A percentile compares a stretch with the other conserved stretches of the same genome.
These are phyloP conservation scores for Metarhizium brunneum DNA, from an alignment of 2,329 filamentous ascomycete species.

Conservation along the genomic window DNA sequence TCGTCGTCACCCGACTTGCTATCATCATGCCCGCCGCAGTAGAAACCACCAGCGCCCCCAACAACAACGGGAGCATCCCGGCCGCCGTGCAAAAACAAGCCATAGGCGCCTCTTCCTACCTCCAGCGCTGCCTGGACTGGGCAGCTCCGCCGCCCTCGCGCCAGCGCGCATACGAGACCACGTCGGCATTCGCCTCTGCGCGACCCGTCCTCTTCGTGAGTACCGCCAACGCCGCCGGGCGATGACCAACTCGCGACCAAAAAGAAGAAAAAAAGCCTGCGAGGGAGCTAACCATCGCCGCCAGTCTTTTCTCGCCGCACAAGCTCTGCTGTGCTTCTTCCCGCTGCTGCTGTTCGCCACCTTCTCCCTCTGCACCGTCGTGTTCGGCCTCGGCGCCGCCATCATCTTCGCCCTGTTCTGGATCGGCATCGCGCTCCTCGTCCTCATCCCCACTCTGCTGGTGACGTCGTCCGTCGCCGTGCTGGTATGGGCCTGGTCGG, in stretches of 20 bases:
- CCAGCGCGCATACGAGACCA: conserved; percentile 42
- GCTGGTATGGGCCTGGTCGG: conserved; percentile 58
- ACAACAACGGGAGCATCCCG: conserved; percentile 14
- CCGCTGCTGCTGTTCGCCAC: conserved; percentile 60
- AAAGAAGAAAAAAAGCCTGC: background rate
- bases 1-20: background rate
- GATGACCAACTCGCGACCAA: background rate
- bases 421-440: conserved; percentile 54
- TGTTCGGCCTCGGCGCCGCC: conserved; percentile 53
- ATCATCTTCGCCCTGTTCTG: conserved; percentile 59
- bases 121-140: conserved; percentile 36
- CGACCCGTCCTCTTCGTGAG: conserved; percentile 64
- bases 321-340: conserved; percentile 54
- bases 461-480: conserved; percentile 53
- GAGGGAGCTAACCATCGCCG: background rate
- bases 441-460: conserved; percentile 61
- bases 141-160: conserved; percentile 52
- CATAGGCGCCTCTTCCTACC: conserved; percentile 27
- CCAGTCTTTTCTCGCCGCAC: conserved; percentile 59
- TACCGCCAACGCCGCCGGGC: background rate
- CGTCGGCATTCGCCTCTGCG: conserved; percentile 46
- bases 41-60: conserved; percentile 4
- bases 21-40: conserved; percentile 3
- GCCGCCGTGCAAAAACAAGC: conserved; percentile 23
- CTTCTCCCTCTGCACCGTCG: conserved; percentile 53